A percentile compares a stretch with the other conserved stretches of the same genome.
Evolutionary conservation across 441 rosid species (phyloP).

Genomic region (Monsonia emarginata): DNA sequence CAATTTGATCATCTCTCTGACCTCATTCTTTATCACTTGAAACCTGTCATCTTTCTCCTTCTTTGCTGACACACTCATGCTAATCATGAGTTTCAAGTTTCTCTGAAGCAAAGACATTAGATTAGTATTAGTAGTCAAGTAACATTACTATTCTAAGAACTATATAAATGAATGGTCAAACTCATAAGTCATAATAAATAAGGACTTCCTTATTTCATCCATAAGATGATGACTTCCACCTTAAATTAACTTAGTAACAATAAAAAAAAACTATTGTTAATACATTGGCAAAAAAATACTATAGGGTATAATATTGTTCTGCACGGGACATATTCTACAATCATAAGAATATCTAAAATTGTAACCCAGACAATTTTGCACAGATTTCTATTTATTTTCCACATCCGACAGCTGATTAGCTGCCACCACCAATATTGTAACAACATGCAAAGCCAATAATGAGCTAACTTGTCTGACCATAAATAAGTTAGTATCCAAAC

Average conservation of each 20-base stretch:
- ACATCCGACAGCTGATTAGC: background rate
- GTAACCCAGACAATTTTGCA: background rate
- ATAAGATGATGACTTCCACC: too few relatives aligned
- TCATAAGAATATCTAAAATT: background rate
- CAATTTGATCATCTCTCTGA: constrained; percentile 64
- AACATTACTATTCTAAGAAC: background rate
- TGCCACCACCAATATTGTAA: background rate
- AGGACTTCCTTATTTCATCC: background rate
- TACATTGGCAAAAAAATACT: too few relatives aligned
- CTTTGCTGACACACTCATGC: constrained; percentile 51
- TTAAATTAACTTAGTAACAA: too few relatives aligned
- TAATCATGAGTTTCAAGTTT: constrained; percentile 78
- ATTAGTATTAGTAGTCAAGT: background rate
- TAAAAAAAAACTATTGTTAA: too few relatives aligned
- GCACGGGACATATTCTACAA: too few relatives aligned
- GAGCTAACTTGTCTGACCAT: background rate
- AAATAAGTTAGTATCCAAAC: constrained; percentile 3
- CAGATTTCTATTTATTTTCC: background rate
- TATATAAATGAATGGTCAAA: background rate
- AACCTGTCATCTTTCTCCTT: constrained; percentile 79
- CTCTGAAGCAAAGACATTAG: constrained; percentile 44
- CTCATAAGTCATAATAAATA: background rate
- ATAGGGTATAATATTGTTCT: too few relatives aligned
- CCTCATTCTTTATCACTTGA: constrained; percentile 74
- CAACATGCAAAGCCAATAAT: background rate